These are phyloP conservation scores for Phaffomyces antillensis DNA, from an alignment of 805 yeast species.

Conservation along the genomic window DNA sequence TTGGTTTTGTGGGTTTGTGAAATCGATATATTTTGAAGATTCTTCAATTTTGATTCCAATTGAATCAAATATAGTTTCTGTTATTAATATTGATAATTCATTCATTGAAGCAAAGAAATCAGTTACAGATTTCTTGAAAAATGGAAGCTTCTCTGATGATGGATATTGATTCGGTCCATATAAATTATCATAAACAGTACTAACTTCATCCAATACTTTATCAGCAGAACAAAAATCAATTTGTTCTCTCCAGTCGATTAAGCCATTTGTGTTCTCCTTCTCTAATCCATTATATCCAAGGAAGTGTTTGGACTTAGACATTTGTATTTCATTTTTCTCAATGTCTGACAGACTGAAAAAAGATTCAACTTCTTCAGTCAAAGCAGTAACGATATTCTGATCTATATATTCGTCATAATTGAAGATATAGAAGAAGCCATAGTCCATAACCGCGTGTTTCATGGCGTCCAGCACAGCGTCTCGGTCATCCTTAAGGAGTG, in stretches of 20 bases:
- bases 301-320: slow-evolving; percentile 38
- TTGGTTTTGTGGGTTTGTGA: slow-evolving; percentile 26
- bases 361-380: slow-evolving; percentile 23
- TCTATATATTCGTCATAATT: slow-evolving; percentile 26
- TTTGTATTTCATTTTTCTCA: slow-evolving; percentile 27
- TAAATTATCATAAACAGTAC: slow-evolving; percentile 30
- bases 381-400: slow-evolving; percentile 22
- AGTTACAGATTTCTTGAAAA: slow-evolving; percentile 25
- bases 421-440: slow-evolving; percentile 32
- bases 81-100: slow-evolving; percentile 33
- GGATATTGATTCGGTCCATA: slow-evolving; percentile 46
- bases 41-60: slow-evolving; percentile 37
- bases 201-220: slow-evolving; percentile 25
- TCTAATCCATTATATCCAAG: slow-evolving; percentile 39
- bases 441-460: slow-evolving; percentile 31
- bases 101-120: slow-evolving; percentile 40
- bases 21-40: slow-evolving; percentile 38
- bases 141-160: slow-evolving; percentile 25
- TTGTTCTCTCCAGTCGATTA: slow-evolving; percentile 44
- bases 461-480: slow-evolving; percentile 15
- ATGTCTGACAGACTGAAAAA: slow-evolving; percentile 31
- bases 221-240: slow-evolving; percentile 45
- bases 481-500: slow-evolving; percentile 2
- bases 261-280: slow-evolving; percentile 36
- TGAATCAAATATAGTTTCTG: slow-evolving; percentile 46